phyloP scores from a whole-genome alignment of 306 rosid species.

The Argentina anserina region DNA sequence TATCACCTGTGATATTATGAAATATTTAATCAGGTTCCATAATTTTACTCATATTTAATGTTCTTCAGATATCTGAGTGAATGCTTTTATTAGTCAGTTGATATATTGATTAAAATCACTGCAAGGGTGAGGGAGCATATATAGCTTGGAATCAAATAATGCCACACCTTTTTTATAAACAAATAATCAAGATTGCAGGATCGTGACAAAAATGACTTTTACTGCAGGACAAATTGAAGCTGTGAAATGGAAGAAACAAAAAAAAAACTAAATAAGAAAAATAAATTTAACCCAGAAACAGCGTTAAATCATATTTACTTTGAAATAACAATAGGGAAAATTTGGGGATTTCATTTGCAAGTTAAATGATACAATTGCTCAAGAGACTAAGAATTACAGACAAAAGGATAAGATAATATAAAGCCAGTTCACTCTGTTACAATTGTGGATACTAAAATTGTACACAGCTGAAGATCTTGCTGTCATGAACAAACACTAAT shows the following conservation, averaged over 20 bases:
- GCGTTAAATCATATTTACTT: background rate
- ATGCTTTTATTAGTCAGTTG: background rate
- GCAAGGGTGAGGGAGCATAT: background rate
- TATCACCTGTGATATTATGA: slow-evolving; percentile 18
- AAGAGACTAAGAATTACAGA: background rate
- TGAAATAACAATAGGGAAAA: background rate
- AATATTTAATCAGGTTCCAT: background rate
- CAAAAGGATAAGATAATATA: background rate
- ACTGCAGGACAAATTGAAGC: background rate
- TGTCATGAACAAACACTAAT: background rate
- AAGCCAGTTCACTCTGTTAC: background rate
- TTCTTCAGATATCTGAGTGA: background rate
- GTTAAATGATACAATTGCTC: background rate
- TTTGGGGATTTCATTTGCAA: background rate
- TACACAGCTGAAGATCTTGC: background rate
- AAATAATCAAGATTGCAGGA: background rate
- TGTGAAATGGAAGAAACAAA: background rate
- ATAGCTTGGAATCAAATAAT: background rate
- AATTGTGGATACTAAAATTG: background rate
- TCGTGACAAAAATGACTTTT: background rate
- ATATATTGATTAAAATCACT: background rate
- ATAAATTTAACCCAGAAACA: background rate
- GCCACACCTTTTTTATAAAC: background rate
- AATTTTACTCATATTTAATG: background rate
- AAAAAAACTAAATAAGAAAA: background rate